Percentiles rank a stretch among this genome's conserved stretches.
phyloP scores from a whole-genome alignment of 805 yeast species.

The Cyberlindnera suaveolens region DNA sequence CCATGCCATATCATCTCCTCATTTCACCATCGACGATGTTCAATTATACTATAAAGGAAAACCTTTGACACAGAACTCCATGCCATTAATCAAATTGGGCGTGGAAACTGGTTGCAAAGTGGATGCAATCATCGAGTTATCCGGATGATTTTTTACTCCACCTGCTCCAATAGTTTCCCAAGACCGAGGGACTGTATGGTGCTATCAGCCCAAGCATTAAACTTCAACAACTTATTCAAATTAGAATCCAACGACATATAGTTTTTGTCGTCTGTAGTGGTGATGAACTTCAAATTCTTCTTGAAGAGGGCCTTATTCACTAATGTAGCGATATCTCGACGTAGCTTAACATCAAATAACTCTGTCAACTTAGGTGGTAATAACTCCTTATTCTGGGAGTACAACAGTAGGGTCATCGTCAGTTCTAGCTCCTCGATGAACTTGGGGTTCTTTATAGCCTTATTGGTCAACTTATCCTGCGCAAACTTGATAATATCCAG shows the following conservation, averaged over 20 bases:
- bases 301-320: slow-evolving; percentile 62
- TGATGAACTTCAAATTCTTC: slow-evolving; percentile 10
- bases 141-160: neutral
- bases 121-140: slow-evolving; percentile 5
- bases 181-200: neutral
- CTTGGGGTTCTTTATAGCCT: slow-evolving; percentile 50
- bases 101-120: slow-evolving; percentile 48
- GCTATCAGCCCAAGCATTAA: slow-evolving; percentile 15
- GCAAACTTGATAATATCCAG: slow-evolving; percentile 52
- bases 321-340: slow-evolving; percentile 59
- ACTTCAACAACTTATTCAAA: slow-evolving; percentile 48
- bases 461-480: slow-evolving; percentile 52
- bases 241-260: slow-evolving; percentile 21
- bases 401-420: slow-evolving; percentile 73
- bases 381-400: slow-evolving; percentile 26
- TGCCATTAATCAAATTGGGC: slow-evolving; percentile 43
- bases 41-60: slow-evolving; percentile 27
- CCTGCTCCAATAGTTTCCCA: neutral
- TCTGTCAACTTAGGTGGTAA: slow-evolving; percentile 50
- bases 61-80: slow-evolving; percentile 33
- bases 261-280: slow-evolving; percentile 3
- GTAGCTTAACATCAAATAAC: slow-evolving; percentile 51
- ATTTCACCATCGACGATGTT: slow-evolving; percentile 28
- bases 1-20: slow-evolving; percentile 13
- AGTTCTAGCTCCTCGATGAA: slow-evolving; percentile 70